These are phyloP conservation scores for Orbilia quercus DNA, from an alignment of 2,329 filamentous ascomycete genomes.

Conservation along the genomic window DNA sequence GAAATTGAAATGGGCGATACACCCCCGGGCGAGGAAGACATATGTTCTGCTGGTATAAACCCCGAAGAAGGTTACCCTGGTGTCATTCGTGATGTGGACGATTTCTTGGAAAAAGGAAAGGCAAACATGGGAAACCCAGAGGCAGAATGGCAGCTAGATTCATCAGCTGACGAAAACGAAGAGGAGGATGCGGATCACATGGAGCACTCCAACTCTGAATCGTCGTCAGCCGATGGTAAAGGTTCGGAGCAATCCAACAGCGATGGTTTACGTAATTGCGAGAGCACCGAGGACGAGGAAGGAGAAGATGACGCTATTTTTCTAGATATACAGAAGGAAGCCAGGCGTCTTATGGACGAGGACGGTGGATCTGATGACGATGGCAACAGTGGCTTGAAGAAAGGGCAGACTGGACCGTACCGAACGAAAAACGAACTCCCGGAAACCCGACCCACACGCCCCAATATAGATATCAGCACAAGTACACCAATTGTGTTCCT, in stretches of 20 bases:
- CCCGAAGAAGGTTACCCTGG: not conserved
- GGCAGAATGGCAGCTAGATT: slow-evolving; percentile 87
- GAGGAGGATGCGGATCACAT: slow-evolving; percentile 3
- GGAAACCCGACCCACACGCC: slow-evolving; percentile 64
- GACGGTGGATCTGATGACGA: slow-evolving; percentile 85
- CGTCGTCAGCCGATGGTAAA: slow-evolving; percentile 60
- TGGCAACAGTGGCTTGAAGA: slow-evolving; percentile 67
- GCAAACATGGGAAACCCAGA: slow-evolving; percentile 66
- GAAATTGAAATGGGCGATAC: not conserved
- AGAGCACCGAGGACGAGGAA: slow-evolving; percentile 70
- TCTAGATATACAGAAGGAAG: slow-evolving; percentile 80
- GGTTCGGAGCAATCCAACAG: slow-evolving; percentile 66
- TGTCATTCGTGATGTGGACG: slow-evolving; percentile 43
- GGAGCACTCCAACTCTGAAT: slow-evolving; percentile 66
- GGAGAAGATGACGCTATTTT: slow-evolving; percentile 70
- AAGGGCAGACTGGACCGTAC: slow-evolving; percentile 67
- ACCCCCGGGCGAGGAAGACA: not conserved
- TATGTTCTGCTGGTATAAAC: not conserved
- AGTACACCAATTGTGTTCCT: slow-evolving; percentile 82
- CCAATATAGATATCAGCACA: slow-evolving; percentile 79
- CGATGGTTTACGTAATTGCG: slow-evolving; percentile 72
- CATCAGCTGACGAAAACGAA: slow-evolving; percentile 73
- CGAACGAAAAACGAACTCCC: slow-evolving; percentile 83
- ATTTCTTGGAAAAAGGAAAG: slow-evolving; percentile 57
- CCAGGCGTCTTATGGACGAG: slow-evolving; percentile 83